phyloP scores from a whole-genome alignment of 176 grass and related monocot species.

The Ananas comosus region DNA sequence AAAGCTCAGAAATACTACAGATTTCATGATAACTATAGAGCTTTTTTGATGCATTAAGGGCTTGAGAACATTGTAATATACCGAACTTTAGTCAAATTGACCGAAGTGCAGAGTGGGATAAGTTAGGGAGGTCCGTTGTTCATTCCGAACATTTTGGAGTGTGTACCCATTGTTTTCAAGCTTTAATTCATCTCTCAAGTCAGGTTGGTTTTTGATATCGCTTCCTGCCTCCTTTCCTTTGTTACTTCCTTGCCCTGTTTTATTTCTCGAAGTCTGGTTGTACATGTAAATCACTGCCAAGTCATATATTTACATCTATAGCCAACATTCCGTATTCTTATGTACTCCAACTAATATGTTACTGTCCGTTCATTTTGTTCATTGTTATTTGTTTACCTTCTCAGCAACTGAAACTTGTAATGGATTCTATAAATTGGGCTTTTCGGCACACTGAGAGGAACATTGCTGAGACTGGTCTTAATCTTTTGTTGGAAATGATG shows the following conservation, averaged over 20 bases:
- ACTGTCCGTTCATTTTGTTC: not conserved
- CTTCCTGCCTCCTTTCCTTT: not conserved
- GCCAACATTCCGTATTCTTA: too few relatives aligned
- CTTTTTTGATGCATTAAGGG: too few relatives aligned
- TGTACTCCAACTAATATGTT: too few relatives aligned
- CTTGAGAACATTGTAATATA: too few relatives aligned
- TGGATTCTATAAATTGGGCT: slow-evolving; percentile 97
- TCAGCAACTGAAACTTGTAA: slow-evolving; percentile 99
- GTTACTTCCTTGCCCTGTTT: not conserved
- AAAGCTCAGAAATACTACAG: too few relatives aligned
- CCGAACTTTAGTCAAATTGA: too few relatives aligned
- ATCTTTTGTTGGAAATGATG: slow-evolving; percentile 80
- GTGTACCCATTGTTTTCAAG: slow-evolving; percentile 98
- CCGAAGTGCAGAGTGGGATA: too few relatives aligned
- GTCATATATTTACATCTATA: too few relatives aligned
- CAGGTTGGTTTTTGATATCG: slow-evolving; percentile 41
- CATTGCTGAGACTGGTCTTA: slow-evolving; percentile 96
- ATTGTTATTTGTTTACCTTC: slow-evolving; percentile 27
- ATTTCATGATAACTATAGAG: too few relatives aligned
- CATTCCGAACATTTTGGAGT: too few relatives aligned
- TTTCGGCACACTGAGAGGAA: slow-evolving; percentile 99
- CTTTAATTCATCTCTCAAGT: slow-evolving; percentile 89
- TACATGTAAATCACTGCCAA: too few relatives aligned
- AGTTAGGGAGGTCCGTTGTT: too few relatives aligned
- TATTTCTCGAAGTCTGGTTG: not conserved